phyloP scores from a whole-genome alignment of 2,329 filamentous ascomycete species.

The Xylaria hypoxylon region DNA sequence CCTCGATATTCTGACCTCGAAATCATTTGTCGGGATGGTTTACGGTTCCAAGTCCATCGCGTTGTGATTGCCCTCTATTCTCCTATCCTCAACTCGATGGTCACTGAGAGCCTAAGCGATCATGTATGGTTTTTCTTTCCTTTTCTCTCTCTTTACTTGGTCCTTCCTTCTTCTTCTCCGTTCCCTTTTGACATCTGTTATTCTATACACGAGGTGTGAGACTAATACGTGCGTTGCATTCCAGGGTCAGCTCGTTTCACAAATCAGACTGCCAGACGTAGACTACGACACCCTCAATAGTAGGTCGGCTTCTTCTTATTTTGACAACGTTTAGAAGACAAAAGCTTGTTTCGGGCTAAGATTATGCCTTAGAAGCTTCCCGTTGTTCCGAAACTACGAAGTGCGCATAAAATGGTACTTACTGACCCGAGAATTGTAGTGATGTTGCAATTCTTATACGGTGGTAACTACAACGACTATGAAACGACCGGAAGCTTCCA shows the following conservation, averaged over 20 bases:
- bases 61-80: constrained; percentile 16
- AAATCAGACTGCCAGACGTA: constrained; percentile 36
- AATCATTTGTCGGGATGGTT: constrained; percentile 17
- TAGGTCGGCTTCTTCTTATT: neutral
- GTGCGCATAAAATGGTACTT: neutral
- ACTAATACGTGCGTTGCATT: constrained; percentile 10
- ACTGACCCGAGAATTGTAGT: neutral
- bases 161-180: no score
- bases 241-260: constrained; percentile 16
- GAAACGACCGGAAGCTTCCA: constrained; percentile 20
- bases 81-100: constrained; percentile 10
- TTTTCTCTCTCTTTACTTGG: neutral
- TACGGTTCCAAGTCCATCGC: constrained; percentile 13
- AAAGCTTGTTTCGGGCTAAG: neutral
- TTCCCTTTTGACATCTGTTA: neutral
- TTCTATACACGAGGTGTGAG: neutral
- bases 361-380: neutral
- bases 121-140: neutral
- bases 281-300: constrained; percentile 42
- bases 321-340: neutral
- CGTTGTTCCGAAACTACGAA: neutral
- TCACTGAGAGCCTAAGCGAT: neutral
- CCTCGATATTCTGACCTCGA: constrained; percentile 14
- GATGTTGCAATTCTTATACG: constrained; percentile 28
- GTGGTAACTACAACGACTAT: constrained; percentile 29